Conservation (phyloP, 106 monocot genomes). For the Platanthera zijinensis region DNA sequence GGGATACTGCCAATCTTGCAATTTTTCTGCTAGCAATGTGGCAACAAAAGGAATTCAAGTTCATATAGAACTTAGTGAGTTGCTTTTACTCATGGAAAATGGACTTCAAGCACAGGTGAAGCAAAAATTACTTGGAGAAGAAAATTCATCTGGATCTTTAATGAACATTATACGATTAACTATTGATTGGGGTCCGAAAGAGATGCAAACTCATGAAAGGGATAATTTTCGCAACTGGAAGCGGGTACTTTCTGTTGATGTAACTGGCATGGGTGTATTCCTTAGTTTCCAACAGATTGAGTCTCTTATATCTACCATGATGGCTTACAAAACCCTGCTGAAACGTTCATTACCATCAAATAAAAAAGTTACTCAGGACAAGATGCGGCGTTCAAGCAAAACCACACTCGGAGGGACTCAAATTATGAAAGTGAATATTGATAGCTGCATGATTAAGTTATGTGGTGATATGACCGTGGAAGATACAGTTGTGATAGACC, state of each 20-base stretch:
- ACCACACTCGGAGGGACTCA: conserved; percentile 23
- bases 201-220: conserved; percentile 38
- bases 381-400: conserved; percentile 26
- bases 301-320: conserved; percentile 35
- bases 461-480: conserved; percentile 53
- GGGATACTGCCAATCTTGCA: conserved; percentile 76
- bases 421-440: conserved; percentile 59
- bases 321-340: conserved; percentile 45
- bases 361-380: conserved; percentile 27
- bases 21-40: conserved; percentile 84
- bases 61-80: conserved; percentile 76
- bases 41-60: conserved; percentile 66
- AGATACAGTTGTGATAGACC: conserved; percentile 57
- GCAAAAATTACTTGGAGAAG: conserved; percentile 69
- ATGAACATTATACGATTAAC: conserved; percentile 63
- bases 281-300: conserved; percentile 65
- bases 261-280: conserved; percentile 60
- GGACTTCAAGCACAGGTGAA: conserved; percentile 52
- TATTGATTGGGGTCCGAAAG: conserved; percentile 63
- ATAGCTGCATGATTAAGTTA: conserved; percentile 54
- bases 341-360: conserved; percentile 29
- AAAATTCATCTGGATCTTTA: conserved; percentile 52
- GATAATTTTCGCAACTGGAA: conserved; percentile 22
- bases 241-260: conserved; percentile 51
- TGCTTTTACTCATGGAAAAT: conserved; percentile 60